These are phyloP conservation scores for Gypsophila paniculata DNA, from an alignment of 179 eudicot species.

Conservation along the genomic window DNA sequence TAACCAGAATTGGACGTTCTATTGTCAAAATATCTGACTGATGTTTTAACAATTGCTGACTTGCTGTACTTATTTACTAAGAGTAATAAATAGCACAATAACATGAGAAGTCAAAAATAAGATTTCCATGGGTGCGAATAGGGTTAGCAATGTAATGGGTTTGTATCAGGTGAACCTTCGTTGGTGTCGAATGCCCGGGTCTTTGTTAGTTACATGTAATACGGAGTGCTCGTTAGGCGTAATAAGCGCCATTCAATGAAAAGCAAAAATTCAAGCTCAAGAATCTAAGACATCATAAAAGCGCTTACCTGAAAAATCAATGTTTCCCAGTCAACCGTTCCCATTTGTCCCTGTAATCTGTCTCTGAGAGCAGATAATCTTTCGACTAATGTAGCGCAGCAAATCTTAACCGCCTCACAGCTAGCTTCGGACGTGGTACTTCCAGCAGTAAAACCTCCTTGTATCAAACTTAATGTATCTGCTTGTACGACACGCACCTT, in stretches of 20 bases:
- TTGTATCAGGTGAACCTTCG: no score
- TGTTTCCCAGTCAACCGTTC: constrained; percentile 53
- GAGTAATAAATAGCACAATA: neutral
- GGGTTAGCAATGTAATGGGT: no score
- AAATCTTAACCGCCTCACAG: constrained; percentile 82
- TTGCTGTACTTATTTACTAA: neutral
- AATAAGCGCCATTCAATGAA: neutral
- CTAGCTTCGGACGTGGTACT: constrained; percentile 92
- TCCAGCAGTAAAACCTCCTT: constrained; percentile 89
- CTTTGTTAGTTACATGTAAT: no score
- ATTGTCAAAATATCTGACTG: neutral
- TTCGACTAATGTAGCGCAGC: constrained; percentile 66
- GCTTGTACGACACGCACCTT: constrained; percentile 76
- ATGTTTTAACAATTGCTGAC: neutral
- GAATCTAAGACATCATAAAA: neutral
- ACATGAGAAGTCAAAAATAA: neutral
- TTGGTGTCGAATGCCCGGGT: no score
- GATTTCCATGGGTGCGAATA: neutral
- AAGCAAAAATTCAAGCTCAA: neutral
- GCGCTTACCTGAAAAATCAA: constrained; percentile 53
- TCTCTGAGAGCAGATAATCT: constrained; percentile 57
- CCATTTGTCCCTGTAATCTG: constrained; percentile 42
- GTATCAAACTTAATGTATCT: constrained; percentile 75
- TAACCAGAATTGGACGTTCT: neutral
- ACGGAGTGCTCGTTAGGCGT: no score